Conservation (phyloP, 306 rosid species). For the Quercus mongolica region DNA sequence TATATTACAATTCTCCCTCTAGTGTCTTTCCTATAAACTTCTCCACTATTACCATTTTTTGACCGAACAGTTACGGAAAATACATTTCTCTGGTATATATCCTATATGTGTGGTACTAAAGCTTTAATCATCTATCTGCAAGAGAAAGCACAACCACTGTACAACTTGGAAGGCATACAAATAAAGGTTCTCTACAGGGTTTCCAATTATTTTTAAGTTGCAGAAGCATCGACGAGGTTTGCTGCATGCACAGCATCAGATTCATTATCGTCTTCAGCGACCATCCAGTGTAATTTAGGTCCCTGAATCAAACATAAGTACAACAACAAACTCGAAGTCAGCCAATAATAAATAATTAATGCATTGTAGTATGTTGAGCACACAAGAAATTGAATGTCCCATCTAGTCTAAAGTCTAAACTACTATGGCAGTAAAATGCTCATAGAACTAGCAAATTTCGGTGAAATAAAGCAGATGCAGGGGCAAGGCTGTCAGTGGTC, state of each 20-base stretch:
- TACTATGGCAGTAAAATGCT: neutral
- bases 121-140: too few relatives aligned
- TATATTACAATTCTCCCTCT: too few relatives aligned
- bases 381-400: too few relatives aligned
- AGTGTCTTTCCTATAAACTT: neutral
- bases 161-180: neutral
- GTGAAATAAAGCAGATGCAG: neutral
- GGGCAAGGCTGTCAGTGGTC: neutral
- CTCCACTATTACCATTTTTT: neutral
- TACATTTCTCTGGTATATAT: too few relatives aligned
- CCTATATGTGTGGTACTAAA: too few relatives aligned
- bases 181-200: constrained; percentile 13
- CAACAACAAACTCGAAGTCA: neutral
- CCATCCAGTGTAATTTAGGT: constrained; percentile 75
- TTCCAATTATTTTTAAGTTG: constrained; percentile 26
- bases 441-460: neutral
- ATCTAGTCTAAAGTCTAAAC: neutral
- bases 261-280: constrained; percentile 38
- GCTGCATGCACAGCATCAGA: constrained; percentile 17
- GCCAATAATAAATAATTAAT: neutral
- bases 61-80: too few relatives aligned
- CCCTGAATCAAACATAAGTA: constrained; percentile 46
- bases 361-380: neutral
- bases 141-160: neutral
- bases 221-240: constrained; percentile 33